These are phyloP conservation scores for Russula compacta DNA, from an alignment of 768 basidiomycete species.

Conservation along the genomic window DNA sequence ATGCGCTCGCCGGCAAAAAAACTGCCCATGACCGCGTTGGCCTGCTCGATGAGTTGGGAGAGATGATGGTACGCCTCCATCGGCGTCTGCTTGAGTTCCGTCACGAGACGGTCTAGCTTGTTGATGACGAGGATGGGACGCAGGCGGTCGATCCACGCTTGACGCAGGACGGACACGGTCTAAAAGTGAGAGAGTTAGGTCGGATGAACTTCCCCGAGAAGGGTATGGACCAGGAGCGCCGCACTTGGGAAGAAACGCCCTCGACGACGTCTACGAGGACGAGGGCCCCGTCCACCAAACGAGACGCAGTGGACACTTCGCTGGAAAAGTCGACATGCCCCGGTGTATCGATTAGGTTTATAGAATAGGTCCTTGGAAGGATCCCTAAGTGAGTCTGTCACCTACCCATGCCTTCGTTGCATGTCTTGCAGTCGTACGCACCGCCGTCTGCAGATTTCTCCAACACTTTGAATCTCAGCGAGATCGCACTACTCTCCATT, in stretches of 20 bases:
- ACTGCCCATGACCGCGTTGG: constrained; percentile 96
- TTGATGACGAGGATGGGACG: constrained; percentile 93
- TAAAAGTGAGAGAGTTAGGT: constrained; percentile 28
- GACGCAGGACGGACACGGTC: constrained; percentile 92
- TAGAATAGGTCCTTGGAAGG: constrained; percentile 60
- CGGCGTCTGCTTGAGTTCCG: constrained; percentile 85
- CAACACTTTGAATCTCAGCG: constrained; percentile 77
- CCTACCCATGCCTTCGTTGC: constrained; percentile 20
- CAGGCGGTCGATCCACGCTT: constrained; percentile 87
- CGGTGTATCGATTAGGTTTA: constrained; percentile 97
- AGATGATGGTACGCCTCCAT: constrained; percentile 92
- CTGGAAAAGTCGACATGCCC: constrained; percentile 98
- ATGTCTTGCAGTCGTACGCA: constrained; percentile 28
- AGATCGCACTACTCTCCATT: constrained; percentile 97
- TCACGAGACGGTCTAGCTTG: constrained; percentile 90
- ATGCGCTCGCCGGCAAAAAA: constrained; percentile 94
- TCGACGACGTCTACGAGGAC: constrained; percentile 96
- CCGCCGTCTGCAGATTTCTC: constrained; percentile 47
- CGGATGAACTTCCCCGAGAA: not conserved
- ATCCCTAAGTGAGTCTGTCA: constrained; percentile 40
- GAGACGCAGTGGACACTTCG: constrained; percentile 90
- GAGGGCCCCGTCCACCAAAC: constrained; percentile 90
- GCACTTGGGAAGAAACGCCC: constrained; percentile 94
- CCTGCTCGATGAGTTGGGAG: constrained; percentile 87
- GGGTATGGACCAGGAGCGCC: constrained; percentile 20